These are phyloP conservation scores for Lasiosphaeria miniovina DNA, from an alignment of 495 filamentous ascomycete species.

Conservation along the genomic window DNA sequence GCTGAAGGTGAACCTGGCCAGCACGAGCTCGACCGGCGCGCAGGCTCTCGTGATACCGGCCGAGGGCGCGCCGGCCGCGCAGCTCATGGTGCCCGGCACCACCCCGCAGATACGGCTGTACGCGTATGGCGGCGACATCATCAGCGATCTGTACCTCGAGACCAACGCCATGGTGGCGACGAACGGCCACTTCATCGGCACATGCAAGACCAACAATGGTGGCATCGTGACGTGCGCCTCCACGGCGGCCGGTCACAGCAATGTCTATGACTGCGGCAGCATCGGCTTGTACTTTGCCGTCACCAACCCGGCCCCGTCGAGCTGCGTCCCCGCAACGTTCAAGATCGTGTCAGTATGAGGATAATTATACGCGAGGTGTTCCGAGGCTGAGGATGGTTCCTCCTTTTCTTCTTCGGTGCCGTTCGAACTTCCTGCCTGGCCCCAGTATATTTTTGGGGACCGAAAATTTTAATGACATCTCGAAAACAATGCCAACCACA, in stretches of 20 bases:
- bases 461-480: no score
- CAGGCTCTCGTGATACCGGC: background rate
- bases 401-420: no score
- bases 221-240: background rate
- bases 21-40: background rate
- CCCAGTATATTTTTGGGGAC: no score
- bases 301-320: background rate
- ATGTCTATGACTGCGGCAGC: background rate
- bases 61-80: background rate
- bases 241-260: no score
- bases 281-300: background rate
- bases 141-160: background rate
- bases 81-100: background rate
- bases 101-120: background rate
- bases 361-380: no score
- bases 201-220: background rate
- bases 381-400: no score
- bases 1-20: background rate
- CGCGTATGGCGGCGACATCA: background rate
- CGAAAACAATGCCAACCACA: no score
- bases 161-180: background rate
- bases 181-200: background rate
- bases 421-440: no score
- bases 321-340: background rate
- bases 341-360: no score